These are phyloP conservation scores for Chlorella sp. DNA, from an alignment of 139 green algal genomes.

Conservation along the genomic window DNA sequence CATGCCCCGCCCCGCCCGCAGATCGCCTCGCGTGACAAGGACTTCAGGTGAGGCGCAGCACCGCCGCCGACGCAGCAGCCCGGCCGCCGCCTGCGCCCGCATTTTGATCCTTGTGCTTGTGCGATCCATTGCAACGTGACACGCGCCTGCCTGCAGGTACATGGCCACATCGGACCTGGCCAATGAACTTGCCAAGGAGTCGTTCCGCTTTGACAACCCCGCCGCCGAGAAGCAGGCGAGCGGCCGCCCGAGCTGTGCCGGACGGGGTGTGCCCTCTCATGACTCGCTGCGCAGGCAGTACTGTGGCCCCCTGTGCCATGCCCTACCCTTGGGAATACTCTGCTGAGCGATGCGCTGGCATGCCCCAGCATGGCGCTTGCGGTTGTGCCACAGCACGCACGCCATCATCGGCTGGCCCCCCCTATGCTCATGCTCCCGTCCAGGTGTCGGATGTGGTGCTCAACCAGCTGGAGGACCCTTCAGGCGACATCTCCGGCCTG, in stretches of 20 bases:
- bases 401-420: too few species aligned
- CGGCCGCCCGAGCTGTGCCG: too few species aligned
- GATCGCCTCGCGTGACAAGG: constrained; percentile 56
- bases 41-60: constrained; percentile 29
- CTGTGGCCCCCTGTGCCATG: not conserved
- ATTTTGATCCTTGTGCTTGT: not conserved
- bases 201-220: constrained; percentile 70
- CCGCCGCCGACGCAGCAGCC: not conserved
- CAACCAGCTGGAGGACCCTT: constrained; percentile 87
- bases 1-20: constrained; percentile 7
- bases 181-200: constrained; percentile 81
- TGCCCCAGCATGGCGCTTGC: too few species aligned
- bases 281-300: not conserved
- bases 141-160: constrained; percentile 63
- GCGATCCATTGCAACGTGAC: too few species aligned
- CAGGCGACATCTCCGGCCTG: constrained; percentile 87
- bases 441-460: constrained; percentile 75
- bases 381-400: too few species aligned
- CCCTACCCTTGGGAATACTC: not conserved
- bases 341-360: not conserved
- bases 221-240: constrained; percentile 66
- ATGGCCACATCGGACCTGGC: constrained; percentile 96
- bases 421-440: too few species aligned
- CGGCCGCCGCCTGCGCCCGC: too few species aligned
- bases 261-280: too few species aligned